phyloP scores from a whole-genome alignment of 805 yeast species.

The Diddensiella transvaalensis region DNA sequence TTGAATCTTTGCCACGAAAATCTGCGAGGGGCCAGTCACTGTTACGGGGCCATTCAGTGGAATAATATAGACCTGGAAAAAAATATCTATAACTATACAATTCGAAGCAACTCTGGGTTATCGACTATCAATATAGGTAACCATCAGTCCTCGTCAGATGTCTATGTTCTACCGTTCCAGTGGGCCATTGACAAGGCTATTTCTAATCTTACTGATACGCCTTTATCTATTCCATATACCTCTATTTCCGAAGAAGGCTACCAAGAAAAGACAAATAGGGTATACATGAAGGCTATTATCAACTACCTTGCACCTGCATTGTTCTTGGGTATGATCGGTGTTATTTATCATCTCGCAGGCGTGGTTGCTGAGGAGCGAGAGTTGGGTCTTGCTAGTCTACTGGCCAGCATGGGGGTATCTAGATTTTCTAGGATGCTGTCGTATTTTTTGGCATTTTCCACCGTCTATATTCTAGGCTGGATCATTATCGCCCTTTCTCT shows the following conservation, averaged over 20 bases:
- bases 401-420: conserved; percentile 34
- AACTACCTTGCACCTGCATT: conserved; percentile 35
- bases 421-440: conserved; percentile 28
- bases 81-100: conserved; percentile 33
- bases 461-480: conserved; percentile 35
- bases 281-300: conserved; percentile 28
- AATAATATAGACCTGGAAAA: conserved; percentile 26
- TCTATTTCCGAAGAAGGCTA: conserved; percentile 26
- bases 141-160: conserved; percentile 30
- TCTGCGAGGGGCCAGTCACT: conserved; percentile 31
- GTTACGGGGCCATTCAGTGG: conserved; percentile 37
- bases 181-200: conserved; percentile 35
- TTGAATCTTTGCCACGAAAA: conserved; percentile 30
- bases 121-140: conserved; percentile 26
- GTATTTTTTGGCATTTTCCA: conserved; percentile 29
- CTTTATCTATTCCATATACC: conserved; percentile 33
- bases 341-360: conserved; percentile 36
- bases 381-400: conserved; percentile 29
- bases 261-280: conserved; percentile 25
- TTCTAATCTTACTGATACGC: conserved; percentile 25
- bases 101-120: conserved; percentile 35
- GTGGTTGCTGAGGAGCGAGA: conserved; percentile 34
- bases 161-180: conserved; percentile 33
- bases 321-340: conserved; percentile 36
- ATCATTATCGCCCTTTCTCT: conserved; percentile 29